Evolutionary conservation across 2,329 filamentous ascomycete genomes (phyloP), one percentile per base, ranked within the genome.

Genomic region (Penicillium sp.): DNA sequence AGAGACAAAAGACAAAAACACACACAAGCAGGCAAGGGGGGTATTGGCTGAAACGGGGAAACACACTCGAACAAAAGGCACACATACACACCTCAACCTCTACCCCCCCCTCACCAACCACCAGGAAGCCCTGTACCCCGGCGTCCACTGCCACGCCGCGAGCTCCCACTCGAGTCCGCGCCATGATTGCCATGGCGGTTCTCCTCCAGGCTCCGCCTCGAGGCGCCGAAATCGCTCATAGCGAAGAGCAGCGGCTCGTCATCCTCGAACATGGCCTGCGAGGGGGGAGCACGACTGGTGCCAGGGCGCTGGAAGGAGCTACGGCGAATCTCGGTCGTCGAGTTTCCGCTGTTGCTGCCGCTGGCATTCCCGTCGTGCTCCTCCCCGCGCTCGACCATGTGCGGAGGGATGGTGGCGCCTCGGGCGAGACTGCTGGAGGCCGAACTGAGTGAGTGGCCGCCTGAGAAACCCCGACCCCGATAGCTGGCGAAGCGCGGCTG

Each of bases 191-290:
- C 69, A 49, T 73, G 70, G 35, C 74, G 65, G 37, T 72, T 71
- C 63, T 79, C 78, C 59, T 80, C 78, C 25, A 79, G 64, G 57
- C 78, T 79, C 53, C 78, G 73, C 41, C 78, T 71, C 8, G 77
- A 76, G 41, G 68, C 74, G 8, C 76, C 76, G 55, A 80, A 78
- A 54, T 80, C 78, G 58, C 78, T 80, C 78, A 80, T 80, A 38
- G 77, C 76, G 63, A 80, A 80, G 4, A 80, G 67, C 7, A 80
- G 65, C 8, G 77, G 77, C 57, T 80, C 78, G 15, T 80, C 78
- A 34, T 80, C 78, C 47, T 80, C 78, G 15, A 71, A 65, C 15
- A 65, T 61, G 7, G 68, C 54, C 42, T 73, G 73, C 3, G 69
- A 65, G 38, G 71, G 67, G 12, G 68, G 65, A 8, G 70, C 65